A percentile compares a stretch with the other conserved stretches of the same genome.
Conservation (phyloP, 257 asterid genomes). For the Ehretia macrophylla region DNA sequence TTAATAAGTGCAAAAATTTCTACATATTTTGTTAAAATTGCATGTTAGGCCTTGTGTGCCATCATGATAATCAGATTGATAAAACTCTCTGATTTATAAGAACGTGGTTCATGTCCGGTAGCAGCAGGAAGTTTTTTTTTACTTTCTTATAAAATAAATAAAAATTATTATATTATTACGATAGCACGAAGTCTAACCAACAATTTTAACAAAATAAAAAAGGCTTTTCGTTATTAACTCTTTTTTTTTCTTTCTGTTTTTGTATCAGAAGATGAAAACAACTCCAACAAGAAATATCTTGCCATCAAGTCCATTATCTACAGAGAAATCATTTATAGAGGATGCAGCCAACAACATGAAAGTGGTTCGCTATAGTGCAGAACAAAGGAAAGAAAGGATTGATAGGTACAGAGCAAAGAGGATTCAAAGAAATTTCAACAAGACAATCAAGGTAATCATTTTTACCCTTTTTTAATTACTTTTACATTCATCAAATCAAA, state of each 20-base stretch:
- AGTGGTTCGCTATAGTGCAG: slow-evolving; percentile 59
- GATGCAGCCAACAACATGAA: slow-evolving; percentile 54
- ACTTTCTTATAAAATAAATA: too few species aligned
- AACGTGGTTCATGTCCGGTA: too few species aligned
- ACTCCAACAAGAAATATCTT: slow-evolving; percentile 29
- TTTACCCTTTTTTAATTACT: neutral
- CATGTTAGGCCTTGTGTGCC: too few species aligned
- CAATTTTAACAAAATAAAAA: too few species aligned
- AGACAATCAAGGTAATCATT: slow-evolving; percentile 69
- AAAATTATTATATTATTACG: too few species aligned
- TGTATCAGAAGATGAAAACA: slow-evolving; percentile 37
- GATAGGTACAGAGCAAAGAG: slow-evolving; percentile 76
- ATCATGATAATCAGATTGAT: too few species aligned
- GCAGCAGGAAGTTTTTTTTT: too few species aligned
- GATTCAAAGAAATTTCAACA: slow-evolving; percentile 79
- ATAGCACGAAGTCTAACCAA: too few species aligned
- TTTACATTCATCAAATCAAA: neutral
- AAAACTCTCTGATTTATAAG: too few species aligned
- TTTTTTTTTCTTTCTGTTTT: neutral
- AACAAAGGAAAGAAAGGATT: slow-evolving; percentile 77
- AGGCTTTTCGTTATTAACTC: too few species aligned
- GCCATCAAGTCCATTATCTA: slow-evolving; percentile 59
- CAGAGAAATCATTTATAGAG: slow-evolving; percentile 49
- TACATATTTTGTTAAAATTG: too few species aligned
- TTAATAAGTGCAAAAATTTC: too few species aligned